A percentile compares a stretch with the other conserved stretches of the same genome.
Evolutionary conservation across 495 filamentous ascomycete species (phyloP).

Genomic region (Penicillium parvum): DNA sequence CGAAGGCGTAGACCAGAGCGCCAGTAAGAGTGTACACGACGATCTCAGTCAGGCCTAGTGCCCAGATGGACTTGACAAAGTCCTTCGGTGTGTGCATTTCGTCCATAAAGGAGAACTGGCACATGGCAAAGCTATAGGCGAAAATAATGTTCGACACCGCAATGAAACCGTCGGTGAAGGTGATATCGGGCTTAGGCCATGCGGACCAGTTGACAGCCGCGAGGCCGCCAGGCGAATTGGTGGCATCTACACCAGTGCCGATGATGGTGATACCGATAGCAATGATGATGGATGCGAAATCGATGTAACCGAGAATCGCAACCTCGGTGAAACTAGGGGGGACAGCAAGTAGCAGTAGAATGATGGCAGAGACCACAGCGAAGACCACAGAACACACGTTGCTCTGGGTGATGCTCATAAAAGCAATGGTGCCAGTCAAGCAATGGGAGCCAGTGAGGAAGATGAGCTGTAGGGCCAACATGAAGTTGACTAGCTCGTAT

Average conservation of each 20-base stretch:
- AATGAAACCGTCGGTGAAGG: conserved; percentile 45
- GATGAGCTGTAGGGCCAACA: conserved; percentile 57
- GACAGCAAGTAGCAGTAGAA: conserved; percentile 57
- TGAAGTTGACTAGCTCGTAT: conserved; percentile 56
- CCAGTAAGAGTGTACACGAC: conserved; percentile 65
- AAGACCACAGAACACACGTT: conserved; percentile 60
- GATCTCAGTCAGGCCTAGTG: conserved; percentile 57
- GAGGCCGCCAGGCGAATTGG: conserved; percentile 30
- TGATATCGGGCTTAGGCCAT: conserved; percentile 28
- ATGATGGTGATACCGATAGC: conserved; percentile 70
- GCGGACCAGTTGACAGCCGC: conserved; percentile 35
- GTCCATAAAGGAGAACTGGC: conserved; percentile 67
- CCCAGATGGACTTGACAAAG: conserved; percentile 57
- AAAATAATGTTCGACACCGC: conserved; percentile 69
- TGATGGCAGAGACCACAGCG: conserved; percentile 55
- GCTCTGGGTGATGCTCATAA: conserved; percentile 57
- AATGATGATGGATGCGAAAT: conserved; percentile 58
- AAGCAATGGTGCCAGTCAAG: conserved; percentile 65
- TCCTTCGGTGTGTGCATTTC: conserved; percentile 68
- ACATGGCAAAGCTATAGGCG: conserved; percentile 60
- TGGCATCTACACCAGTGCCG: conserved; percentile 48
- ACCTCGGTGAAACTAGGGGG: conserved; percentile 52
- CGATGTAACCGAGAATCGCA: conserved; percentile 58
- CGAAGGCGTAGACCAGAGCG: conserved; percentile 63
- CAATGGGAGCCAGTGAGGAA: conserved; percentile 71